Conservation (phyloP, 179 eudicot genomes). For the Sideroxylon spinosum region DNA sequence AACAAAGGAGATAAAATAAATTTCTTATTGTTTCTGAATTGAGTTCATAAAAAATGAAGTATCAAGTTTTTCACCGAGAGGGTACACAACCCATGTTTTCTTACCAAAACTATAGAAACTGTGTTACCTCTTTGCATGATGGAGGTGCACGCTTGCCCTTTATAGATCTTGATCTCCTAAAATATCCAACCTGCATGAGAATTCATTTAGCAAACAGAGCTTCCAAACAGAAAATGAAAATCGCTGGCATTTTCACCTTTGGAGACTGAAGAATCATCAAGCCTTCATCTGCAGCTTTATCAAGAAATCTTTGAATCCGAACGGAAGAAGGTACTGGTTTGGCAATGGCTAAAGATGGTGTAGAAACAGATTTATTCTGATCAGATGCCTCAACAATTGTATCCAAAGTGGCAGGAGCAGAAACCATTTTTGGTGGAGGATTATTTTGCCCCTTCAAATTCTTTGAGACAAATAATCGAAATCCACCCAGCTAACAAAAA, state of each 20-base stretch:
- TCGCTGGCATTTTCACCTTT: slow-evolving; percentile 38
- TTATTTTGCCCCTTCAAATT: slow-evolving; percentile 38
- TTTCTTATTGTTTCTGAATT: neutral
- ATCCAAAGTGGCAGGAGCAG: slow-evolving; percentile 41
- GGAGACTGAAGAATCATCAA: slow-evolving; percentile 70
- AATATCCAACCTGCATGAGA: slow-evolving; percentile 70
- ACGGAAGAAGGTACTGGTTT: slow-evolving; percentile 39
- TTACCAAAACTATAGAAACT: slow-evolving; percentile 1
- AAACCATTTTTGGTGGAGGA: slow-evolving; percentile 33
- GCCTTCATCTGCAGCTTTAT: slow-evolving; percentile 73
- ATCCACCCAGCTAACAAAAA: slow-evolving; percentile 66
- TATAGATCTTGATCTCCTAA: slow-evolving; percentile 75
- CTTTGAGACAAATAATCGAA: slow-evolving; percentile 67
- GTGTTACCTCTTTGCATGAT: slow-evolving; percentile 76
- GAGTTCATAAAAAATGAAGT: neutral
- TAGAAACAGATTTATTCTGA: slow-evolving; percentile 50
- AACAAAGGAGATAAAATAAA: neutral
- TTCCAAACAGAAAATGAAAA: neutral
- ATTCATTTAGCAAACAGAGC: neutral
- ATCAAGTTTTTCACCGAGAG: neutral
- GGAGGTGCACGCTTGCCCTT: slow-evolving; percentile 84
- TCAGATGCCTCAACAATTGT: slow-evolving; percentile 35
- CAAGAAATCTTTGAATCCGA: slow-evolving; percentile 38
- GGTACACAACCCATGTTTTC: neutral
- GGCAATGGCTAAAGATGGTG: slow-evolving; percentile 61